Conservation (phyloP, 2,329 filamentous ascomycete genomes). For the Cordyceps fumosorosea region DNA sequence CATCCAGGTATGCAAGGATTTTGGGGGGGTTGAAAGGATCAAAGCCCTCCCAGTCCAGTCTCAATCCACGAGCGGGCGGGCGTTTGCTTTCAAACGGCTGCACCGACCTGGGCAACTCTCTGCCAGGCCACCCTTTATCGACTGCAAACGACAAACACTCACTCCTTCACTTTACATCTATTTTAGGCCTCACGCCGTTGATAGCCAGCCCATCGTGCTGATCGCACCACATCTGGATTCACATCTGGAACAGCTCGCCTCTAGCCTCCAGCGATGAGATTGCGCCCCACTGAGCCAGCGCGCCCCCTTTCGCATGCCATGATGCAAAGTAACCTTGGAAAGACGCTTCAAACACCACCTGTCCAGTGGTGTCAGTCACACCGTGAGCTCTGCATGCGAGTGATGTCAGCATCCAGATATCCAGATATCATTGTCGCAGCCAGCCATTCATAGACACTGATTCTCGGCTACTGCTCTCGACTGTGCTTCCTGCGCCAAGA, state of each 20-base stretch:
- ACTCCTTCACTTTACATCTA: background rate
- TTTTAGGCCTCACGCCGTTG: background rate
- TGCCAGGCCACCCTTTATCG: background rate
- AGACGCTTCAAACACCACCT: background rate
- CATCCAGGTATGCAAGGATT: background rate
- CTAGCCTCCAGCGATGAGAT: conserved; percentile 2
- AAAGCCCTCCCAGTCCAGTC: no score
- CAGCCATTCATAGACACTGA: background rate
- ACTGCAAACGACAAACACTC: background rate
- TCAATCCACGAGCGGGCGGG: no score
- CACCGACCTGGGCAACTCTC: background rate
- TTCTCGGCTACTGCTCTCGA: no score
- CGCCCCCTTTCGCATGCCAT: background rate
- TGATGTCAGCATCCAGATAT: background rate
- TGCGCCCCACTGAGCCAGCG: conserved; percentile 1
- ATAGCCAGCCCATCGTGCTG: background rate
- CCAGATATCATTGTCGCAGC: background rate
- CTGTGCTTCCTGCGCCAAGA: background rate
- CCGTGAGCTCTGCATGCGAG: background rate
- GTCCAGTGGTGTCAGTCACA: background rate
- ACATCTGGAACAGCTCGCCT: background rate
- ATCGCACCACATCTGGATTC: background rate
- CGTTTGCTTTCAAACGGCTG: background rate
- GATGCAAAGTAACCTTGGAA: conserved; percentile 4
- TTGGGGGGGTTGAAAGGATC: background rate